Evolutionary conservation across 1,139 yeast species (phyloP).

Genomic region (Blastobotrys aristatus): DNA sequence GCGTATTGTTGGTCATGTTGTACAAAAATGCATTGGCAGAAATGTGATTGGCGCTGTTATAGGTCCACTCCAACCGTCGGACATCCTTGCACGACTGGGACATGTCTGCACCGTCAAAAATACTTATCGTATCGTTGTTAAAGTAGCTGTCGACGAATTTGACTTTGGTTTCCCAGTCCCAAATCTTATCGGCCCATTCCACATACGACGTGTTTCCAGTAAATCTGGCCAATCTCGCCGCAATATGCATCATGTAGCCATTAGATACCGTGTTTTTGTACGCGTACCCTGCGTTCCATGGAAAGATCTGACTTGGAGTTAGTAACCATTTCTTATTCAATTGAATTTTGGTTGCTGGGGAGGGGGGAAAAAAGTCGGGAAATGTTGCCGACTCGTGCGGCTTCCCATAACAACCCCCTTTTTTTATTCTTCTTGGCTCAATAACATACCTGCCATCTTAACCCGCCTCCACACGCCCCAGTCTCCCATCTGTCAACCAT

Average conservation of each 20-base stretch:
- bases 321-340: too few relatives aligned
- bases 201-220: constrained; percentile 59
- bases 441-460: constrained; percentile 48
- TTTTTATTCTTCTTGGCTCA: too few relatives aligned
- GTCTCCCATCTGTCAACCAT: constrained; percentile 75
- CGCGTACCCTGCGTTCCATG: constrained; percentile 69
- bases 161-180: constrained; percentile 62
- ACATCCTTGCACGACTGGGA: constrained; percentile 51
- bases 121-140: constrained; percentile 37
- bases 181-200: constrained; percentile 60
- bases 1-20: constrained; percentile 52
- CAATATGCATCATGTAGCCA: constrained; percentile 71
- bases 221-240: constrained; percentile 72
- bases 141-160: constrained; percentile 43
- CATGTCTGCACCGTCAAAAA: constrained; percentile 71
- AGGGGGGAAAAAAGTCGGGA: too few relatives aligned
- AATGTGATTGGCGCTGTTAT: constrained; percentile 70
- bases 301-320: too few relatives aligned
- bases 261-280: constrained; percentile 77
- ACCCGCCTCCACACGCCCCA: constrained; percentile 62
- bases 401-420: too few relatives aligned
- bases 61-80: constrained; percentile 61
- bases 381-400: too few relatives aligned
- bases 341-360: too few relatives aligned
- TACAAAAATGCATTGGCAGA: constrained; percentile 71